Conservation (phyloP, 176 grass and related monocot species). For the Oryza coarctata region DNA sequence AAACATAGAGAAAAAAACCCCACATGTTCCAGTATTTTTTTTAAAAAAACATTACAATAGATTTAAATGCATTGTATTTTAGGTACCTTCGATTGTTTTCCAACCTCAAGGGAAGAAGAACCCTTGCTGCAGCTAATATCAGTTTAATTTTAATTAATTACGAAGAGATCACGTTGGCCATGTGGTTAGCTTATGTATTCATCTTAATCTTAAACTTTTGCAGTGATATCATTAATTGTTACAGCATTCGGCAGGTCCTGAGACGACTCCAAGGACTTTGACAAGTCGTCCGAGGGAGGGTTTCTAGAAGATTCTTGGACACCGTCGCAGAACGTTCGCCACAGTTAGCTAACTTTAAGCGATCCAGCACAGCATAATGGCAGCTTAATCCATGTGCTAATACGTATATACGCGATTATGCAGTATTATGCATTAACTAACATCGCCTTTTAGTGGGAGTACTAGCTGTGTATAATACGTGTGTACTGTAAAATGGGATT, state of each 20-base stretch:
- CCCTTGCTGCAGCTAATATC: neutral
- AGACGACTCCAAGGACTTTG: neutral
- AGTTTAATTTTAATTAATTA: neutral
- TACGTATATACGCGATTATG: neutral
- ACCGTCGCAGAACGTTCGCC: conserved; percentile 21
- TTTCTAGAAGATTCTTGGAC: conserved; percentile 28
- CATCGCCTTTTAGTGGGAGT: too few relatives aligned
- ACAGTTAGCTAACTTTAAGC: neutral
- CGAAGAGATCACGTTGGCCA: neutral
- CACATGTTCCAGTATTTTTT: too few relatives aligned
- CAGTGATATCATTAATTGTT: neutral
- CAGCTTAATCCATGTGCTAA: neutral
- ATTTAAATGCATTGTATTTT: too few relatives aligned
- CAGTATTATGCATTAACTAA: neutral
- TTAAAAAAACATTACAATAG: too few relatives aligned
- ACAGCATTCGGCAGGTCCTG: neutral
- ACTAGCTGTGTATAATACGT: too few relatives aligned
- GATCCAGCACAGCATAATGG: neutral
- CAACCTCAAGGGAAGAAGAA: neutral
- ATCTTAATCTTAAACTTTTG: neutral
- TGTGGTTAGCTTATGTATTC: neutral
- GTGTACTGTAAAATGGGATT: neutral
- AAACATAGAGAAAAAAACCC: too few relatives aligned
- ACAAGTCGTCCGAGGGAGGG: conserved; percentile 20
- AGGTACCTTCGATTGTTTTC: neutral